Conservation (phyloP, 1,284 basidiomycete species). For the Takashimella koratensis region DNA sequence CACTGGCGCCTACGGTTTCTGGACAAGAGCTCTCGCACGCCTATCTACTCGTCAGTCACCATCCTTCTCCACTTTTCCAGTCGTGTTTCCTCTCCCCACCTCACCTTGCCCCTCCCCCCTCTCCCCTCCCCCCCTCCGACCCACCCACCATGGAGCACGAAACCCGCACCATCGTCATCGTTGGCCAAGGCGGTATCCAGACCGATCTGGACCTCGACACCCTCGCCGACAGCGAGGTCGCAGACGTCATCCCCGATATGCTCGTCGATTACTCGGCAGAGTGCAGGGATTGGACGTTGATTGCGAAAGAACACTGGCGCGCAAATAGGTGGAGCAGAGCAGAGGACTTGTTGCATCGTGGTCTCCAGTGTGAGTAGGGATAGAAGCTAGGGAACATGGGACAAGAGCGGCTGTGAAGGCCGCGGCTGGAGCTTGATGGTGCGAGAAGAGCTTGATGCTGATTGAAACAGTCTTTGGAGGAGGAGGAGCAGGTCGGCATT, state of each 20-base stretch:
- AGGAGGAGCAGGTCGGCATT: conserved; percentile 34
- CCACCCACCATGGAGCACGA: conserved; percentile 15
- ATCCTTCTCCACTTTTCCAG: too few relatives aligned
- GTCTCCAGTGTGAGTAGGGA: conserved; percentile 41
- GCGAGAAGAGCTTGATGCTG: neutral
- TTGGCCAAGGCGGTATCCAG: conserved; percentile 41
- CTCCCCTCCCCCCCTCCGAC: neutral
- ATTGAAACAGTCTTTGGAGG: conserved; percentile 25
- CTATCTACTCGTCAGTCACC: too few relatives aligned
- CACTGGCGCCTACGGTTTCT: too few relatives aligned
- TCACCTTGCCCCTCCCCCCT: neutral
- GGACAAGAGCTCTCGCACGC: neutral
- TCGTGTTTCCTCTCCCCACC: too few relatives aligned
- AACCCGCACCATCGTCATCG: conserved; percentile 25
- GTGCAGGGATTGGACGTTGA: conserved; percentile 47
- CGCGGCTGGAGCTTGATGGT: too few relatives aligned
- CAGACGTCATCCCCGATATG: conserved; percentile 44
- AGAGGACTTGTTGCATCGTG: conserved; percentile 41
- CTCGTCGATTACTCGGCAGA: conserved; percentile 44
- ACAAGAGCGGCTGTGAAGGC: too few relatives aligned
- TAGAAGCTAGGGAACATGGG: too few relatives aligned
- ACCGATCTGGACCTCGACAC: conserved; percentile 49
- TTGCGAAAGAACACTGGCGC: conserved; percentile 48
- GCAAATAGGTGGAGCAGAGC: conserved; percentile 36
- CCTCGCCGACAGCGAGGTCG: conserved; percentile 41